These are phyloP conservation scores for Paramyrothecium roridum DNA, from an alignment of 2,329 filamentous ascomycete genomes.

Conservation along the genomic window DNA sequence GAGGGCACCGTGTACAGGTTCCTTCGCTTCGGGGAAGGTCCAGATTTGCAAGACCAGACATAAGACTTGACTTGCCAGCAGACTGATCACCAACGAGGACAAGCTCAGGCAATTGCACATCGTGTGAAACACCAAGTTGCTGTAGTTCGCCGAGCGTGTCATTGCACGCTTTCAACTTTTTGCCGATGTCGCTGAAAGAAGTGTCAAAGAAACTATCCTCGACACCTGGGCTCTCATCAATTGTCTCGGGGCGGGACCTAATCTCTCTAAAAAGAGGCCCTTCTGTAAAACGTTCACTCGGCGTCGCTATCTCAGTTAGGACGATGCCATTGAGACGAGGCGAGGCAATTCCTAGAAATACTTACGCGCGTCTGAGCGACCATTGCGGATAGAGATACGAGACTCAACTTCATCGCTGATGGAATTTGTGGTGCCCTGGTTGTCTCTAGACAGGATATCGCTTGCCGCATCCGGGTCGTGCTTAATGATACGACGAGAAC, in stretches of 20 bases:
- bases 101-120: conserved; percentile 71
- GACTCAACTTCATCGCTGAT: conserved; percentile 11
- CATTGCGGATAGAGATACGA: conserved; percentile 18
- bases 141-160: conserved; percentile 66
- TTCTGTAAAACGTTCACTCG: conserved; percentile 31
- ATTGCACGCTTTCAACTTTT: conserved; percentile 62
- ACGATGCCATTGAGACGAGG: neutral
- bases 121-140: conserved; percentile 68
- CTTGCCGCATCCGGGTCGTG: no score
- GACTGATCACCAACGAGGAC: conserved; percentile 84
- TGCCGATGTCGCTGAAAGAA: conserved; percentile 53
- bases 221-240: conserved; percentile 16
- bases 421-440: conserved; percentile 14
- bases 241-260: conserved; percentile 21
- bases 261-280: conserved; percentile 35
- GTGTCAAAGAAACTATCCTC: conserved; percentile 39
- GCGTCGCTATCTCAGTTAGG: conserved; percentile 27
- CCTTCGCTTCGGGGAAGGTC: conserved; percentile 68
- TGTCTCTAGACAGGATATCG: conserved; percentile 7
- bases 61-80: conserved; percentile 72
- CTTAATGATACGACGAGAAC: no score
- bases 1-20: conserved; percentile 76
- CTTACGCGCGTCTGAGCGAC: conserved; percentile 37
- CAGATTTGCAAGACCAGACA: conserved; percentile 66
- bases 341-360: conserved; percentile 4